Evolutionary conservation across 345 rosid species (phyloP), one percentile per base, ranked within the genome.

Genomic region (Barbarea vulgaris): DNA sequence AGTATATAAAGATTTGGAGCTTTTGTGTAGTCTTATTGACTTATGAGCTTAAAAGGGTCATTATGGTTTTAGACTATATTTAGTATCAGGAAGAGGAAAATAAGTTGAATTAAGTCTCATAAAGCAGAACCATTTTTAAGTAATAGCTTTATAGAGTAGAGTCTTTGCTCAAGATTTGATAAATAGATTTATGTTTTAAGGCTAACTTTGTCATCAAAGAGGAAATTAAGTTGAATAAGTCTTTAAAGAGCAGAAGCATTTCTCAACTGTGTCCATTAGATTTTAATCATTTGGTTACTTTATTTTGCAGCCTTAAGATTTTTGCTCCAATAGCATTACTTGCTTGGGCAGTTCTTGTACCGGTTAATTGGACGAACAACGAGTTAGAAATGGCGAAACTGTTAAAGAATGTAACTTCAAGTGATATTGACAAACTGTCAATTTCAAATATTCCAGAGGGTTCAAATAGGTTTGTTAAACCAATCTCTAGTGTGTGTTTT

Each of bases 381-480:
- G 77, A 86, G 19, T 76, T 90, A 47, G 82, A 82, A 36, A 2
- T 59, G 42, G 86, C 74, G 47, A 56, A 64, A 53, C 70, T 75
- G 70, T 12, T 69, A 15, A 44, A 55, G 18, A 85, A 90, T 61
- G 88, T 95, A 59, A 95, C 97, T 74, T 69, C 91, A 6, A 95
- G 96, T 57, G 86, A 90, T 64, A 89, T 95, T 39, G 99, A 95
- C 84, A 88, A 85, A 83, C 96, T 95, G 48, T 87, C 99, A 3
- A 85, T 95, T 61, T 91, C 99, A 48, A 95, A 95, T 73, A 69
- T 95, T 69, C 92, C 96, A 4, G 52, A 4, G 22, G n/a, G 1
- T 58, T 95, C 99, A 15, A 21, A 77, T 14, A 89, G 99, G 99
- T 94, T 37, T 30, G 72, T 63, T 44, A 22, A 19, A 61, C 7